Percentiles rank a stretch among this genome's conserved stretches.
These are phyloP conservation scores for Sparassis latifolia DNA, from an alignment of 1,284 basidiomycete species.

Conservation along the genomic window DNA sequence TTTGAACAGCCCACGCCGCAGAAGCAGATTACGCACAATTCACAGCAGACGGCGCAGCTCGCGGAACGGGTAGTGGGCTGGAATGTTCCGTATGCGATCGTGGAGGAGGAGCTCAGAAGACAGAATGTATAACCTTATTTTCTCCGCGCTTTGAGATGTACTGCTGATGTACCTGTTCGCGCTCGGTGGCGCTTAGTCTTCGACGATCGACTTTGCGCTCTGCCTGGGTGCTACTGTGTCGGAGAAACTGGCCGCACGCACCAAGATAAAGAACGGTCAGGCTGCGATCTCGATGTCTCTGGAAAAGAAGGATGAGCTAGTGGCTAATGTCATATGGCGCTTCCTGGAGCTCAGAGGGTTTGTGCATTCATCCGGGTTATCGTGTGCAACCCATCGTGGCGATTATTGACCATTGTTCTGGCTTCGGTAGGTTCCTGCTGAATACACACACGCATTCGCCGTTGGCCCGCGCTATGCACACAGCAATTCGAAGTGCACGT, in stretches of 20 bases:
- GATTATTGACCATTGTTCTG: conserved; percentile 2
- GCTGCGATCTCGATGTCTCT: conserved; percentile 41
- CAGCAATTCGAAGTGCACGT: conserved; percentile 69
- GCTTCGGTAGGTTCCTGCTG: conserved; percentile 64
- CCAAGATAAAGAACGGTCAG: conserved; percentile 49
- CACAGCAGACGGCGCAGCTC: conserved; percentile 75
- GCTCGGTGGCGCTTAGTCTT: conserved; percentile 48
- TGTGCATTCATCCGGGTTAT: conserved; percentile 13
- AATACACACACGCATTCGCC: conserved; percentile 87
- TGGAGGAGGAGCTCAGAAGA: conserved; percentile 92
- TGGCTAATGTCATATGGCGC: conserved; percentile 97
- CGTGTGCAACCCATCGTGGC: conserved; percentile 10
- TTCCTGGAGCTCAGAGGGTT: conserved; percentile 94
- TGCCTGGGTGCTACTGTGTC: conserved; percentile 87
- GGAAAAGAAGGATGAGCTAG: conserved; percentile 98
- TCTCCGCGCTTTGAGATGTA: neutral
- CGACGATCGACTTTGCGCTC: conserved; percentile 95
- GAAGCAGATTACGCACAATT: conserved; percentile 65
- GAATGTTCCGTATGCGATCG: conserved; percentile 82
- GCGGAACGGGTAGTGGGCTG: conserved; percentile 88
- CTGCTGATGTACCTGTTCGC: conserved; percentile 2
- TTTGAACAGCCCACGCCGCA: conserved; percentile 53
- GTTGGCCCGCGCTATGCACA: conserved; percentile 86
- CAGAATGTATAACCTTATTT: conserved; percentile 74
- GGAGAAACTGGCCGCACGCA: conserved; percentile 74